These are phyloP conservation scores for Pneumocystis canis DNA, from an alignment of 1,139 yeast genomes.

Conservation along the genomic window DNA sequence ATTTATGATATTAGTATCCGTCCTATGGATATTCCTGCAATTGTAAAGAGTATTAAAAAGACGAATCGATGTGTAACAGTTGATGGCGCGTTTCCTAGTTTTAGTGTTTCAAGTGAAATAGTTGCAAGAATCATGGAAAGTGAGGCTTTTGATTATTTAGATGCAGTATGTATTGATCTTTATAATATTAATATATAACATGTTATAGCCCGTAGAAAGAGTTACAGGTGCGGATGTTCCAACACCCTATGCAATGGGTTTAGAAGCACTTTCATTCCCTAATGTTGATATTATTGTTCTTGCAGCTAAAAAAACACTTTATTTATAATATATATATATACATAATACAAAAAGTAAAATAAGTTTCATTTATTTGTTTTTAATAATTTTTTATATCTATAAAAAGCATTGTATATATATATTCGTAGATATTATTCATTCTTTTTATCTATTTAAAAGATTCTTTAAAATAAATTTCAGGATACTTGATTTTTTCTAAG, in stretches of 20 bases:
- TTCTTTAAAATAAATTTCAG: background rate
- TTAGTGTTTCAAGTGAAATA: conserved; percentile 49
- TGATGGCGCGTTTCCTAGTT: conserved; percentile 95
- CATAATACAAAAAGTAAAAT: too few species aligned
- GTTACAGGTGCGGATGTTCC: conserved; percentile 99
- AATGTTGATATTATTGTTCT: conserved; percentile 73
- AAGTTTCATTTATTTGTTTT: background rate
- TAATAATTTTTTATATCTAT: background rate
- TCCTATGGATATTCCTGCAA: conserved; percentile 84
- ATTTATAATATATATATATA: background rate
- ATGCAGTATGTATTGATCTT: conserved; percentile 34
- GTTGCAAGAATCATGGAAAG: conserved; percentile 97
- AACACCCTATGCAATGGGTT: conserved; percentile 92
- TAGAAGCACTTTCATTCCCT: conserved; percentile 98
- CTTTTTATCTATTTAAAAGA: background rate
- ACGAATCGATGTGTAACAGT: conserved; percentile 93
- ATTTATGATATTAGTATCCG: conserved; percentile 40
- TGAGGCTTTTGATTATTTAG: conserved; percentile 95
- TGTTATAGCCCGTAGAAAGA: conserved; percentile 65
- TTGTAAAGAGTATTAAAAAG: conserved; percentile 81
- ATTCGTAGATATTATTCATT: background rate
- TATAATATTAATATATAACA: background rate
- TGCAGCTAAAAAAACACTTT: background rate
- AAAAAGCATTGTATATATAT: background rate
- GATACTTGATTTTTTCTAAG: background rate